Evolutionary conservation across 192 early-diverging fungal genomes (phyloP).

Genomic region (Allomyces arbusculus): DNA sequence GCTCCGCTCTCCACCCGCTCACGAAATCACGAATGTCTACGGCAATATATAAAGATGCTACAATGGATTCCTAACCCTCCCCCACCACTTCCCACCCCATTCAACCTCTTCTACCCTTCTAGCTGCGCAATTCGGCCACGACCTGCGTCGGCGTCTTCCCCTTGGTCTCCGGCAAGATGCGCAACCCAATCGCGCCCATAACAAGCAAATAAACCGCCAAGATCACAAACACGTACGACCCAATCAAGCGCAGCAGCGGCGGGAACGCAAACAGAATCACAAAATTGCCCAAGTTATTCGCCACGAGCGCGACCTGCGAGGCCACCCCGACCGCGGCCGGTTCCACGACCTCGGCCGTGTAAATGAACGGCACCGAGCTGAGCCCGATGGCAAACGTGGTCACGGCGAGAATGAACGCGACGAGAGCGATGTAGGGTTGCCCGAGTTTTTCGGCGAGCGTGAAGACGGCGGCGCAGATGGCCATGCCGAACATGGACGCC

Average conservation of each 20-base stretch:
- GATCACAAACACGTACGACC: neutral
- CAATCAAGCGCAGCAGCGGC: neutral
- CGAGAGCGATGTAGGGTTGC: neutral
- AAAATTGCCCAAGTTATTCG: neutral
- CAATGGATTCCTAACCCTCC: too few species aligned
- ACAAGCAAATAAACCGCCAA: neutral
- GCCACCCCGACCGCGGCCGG: neutral
- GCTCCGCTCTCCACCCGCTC: too few species aligned
- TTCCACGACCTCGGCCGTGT: neutral
- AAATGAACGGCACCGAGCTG: neutral
- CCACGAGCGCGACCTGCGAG: neutral
- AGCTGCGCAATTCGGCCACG: neutral
- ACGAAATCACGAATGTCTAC: too few species aligned
- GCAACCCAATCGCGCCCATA: neutral
- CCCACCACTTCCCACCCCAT: too few species aligned
- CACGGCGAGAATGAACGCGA: neutral
- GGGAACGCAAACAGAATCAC: neutral
- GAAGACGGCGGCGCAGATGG: neutral
- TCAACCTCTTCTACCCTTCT: too few species aligned
- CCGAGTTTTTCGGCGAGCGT: neutral
- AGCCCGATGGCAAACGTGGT: neutral
- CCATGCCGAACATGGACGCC: neutral
- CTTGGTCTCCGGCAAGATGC: neutral
- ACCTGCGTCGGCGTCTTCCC: neutral
- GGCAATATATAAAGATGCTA: too few species aligned